phyloP scores from a whole-genome alignment of 2,329 filamentous ascomycete species.

The Pseudogymnoascus sp. region DNA sequence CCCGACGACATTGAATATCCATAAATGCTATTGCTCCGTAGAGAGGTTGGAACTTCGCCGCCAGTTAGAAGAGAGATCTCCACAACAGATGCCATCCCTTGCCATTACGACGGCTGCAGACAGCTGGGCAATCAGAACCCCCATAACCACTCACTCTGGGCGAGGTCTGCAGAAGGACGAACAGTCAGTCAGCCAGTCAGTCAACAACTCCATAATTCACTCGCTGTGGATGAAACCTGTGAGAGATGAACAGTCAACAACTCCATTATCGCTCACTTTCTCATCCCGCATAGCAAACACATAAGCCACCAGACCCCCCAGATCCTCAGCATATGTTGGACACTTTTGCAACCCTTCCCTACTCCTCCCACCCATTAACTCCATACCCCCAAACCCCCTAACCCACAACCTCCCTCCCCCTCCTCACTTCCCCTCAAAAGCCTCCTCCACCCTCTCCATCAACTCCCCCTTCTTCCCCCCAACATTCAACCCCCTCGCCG shows the following conservation, averaged over 20 bases:
- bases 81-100: too few relatives aligned
- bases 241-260: background rate
- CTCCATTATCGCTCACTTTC: background rate
- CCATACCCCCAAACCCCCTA: background rate
- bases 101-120: too few relatives aligned
- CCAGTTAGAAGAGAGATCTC: too few relatives aligned
- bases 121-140: background rate
- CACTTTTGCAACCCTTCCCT: background rate
- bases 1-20: too few relatives aligned
- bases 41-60: too few relatives aligned
- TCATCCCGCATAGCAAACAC: background rate
- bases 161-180: background rate
- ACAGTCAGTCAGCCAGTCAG: background rate
- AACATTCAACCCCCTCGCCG: conserved; percentile 16
- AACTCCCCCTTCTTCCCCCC: conserved; percentile 23
- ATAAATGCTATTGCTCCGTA: too few relatives aligned
- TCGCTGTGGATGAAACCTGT: background rate
- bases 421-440: background rate
- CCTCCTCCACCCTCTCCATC: conserved; percentile 14
- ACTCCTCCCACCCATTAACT: background rate
- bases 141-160: background rate
- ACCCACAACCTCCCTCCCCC: background rate
- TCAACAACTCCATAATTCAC: background rate
- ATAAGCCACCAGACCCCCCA: background rate
- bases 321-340: background rate